Percentiles rank a stretch among this genome's conserved stretches.
phyloP scores from a whole-genome alignment of 768 basidiomycete genomes.

The Leccinum arenicola region DNA sequence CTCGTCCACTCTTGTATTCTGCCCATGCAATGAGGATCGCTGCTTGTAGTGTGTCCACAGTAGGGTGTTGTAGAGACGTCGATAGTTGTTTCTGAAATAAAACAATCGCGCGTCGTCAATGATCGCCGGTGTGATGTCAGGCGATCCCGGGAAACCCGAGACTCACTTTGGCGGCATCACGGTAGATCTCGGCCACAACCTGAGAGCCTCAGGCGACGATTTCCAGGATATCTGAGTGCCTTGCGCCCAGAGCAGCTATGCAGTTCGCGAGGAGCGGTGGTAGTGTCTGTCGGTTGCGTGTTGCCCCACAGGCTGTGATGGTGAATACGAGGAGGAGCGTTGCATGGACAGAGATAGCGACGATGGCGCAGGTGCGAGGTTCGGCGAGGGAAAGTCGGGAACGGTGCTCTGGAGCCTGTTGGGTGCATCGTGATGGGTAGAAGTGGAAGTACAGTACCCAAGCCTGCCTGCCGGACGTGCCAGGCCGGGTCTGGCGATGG shows the following conservation, averaged over 20 bases:
- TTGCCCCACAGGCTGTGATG: background rate
- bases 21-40: conserved; percentile 74
- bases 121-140: background rate
- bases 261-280: too few relatives aligned
- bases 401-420: conserved; percentile 7
- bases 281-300: too few relatives aligned
- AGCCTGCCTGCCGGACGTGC: conserved; percentile 16
- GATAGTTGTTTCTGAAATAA: conserved; percentile 47
- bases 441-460: conserved; percentile 2
- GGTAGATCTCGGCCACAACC: conserved; percentile 63
- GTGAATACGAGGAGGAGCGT: conserved; percentile 32
- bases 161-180: conserved; percentile 66
- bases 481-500: conserved; percentile 64
- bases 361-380: conserved; percentile 1
- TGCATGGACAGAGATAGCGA: conserved; percentile 14
- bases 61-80: conserved; percentile 52
- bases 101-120: background rate
- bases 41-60: conserved; percentile 64
- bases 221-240: conserved; percentile 61
- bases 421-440: conserved; percentile 14
- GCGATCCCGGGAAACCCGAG: background rate
- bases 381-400: conserved; percentile 13
- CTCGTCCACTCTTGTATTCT: conserved; percentile 65
- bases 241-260: conserved; percentile 54
- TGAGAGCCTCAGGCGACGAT: conserved; percentile 57